Conservation (phyloP, 2,329 filamentous ascomycete genomes). For the Ceratocystis huliohia region DNA sequence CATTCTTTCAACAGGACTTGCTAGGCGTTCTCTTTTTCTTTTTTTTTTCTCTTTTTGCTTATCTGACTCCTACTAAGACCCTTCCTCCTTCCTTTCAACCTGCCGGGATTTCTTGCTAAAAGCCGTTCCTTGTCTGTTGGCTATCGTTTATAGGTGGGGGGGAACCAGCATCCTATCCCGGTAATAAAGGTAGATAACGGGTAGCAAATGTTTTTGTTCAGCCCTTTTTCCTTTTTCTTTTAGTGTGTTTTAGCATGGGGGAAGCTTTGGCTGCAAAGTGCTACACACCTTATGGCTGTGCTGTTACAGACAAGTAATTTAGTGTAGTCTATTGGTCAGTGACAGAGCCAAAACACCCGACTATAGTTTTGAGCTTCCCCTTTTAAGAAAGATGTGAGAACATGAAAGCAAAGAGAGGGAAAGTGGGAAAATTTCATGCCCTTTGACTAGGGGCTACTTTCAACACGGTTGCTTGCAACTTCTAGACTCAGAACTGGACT, state of each 20-base stretch:
- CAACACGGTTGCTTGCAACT: not conserved
- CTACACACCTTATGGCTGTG: not conserved
- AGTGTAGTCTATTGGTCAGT: not conserved
- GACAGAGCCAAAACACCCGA: not conserved
- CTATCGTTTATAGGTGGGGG: not conserved
- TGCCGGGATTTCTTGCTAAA: not conserved
- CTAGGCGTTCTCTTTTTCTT: not conserved
- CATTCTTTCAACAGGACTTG: not conserved
- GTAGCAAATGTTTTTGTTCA: not conserved
- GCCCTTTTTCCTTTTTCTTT: not conserved
- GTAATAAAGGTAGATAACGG: not conserved
- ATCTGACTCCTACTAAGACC: not conserved
- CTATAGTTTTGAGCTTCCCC: not conserved
- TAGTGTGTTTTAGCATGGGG: not conserved
- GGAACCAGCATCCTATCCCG: not conserved
- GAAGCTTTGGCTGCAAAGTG: not conserved
- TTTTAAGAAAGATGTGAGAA: not conserved
- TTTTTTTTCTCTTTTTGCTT: not conserved
- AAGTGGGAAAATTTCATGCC: not conserved
- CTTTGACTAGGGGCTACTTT: not conserved
- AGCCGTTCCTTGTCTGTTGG: not conserved
- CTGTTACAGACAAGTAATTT: not conserved
- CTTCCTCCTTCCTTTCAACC: not conserved
- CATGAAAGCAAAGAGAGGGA: not conserved
- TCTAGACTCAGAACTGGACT: not conserved